Conservation (phyloP, 1,284 basidiomycete species). For the Tremellales sp. region DNA sequence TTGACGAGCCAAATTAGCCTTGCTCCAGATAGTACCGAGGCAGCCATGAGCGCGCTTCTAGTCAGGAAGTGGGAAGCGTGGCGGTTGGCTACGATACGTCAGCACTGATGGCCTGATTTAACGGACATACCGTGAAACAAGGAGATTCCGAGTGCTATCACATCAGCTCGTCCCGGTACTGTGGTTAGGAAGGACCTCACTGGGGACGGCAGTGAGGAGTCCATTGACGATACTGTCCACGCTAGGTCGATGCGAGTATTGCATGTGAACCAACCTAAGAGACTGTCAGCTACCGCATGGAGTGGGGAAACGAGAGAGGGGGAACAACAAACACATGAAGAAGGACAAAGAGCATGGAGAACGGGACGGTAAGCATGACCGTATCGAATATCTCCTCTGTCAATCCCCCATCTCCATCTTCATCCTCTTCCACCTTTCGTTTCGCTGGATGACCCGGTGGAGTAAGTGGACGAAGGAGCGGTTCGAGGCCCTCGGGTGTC, state of each 20-base stretch:
- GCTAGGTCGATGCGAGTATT: slow-evolving; percentile 32
- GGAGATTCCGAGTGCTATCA: slow-evolving; percentile 33
- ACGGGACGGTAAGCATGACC: slow-evolving; percentile 43
- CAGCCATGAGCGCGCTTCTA: slow-evolving; percentile 25
- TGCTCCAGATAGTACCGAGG: slow-evolving; percentile 30
- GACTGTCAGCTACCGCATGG: slow-evolving; percentile 33
- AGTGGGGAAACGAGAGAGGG: slow-evolving; percentile 9
- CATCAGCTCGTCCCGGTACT: background rate
- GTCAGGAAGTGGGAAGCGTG: slow-evolving; percentile 23
- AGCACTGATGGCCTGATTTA: too few species aligned
- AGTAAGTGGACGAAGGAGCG: background rate
- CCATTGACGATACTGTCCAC: slow-evolving; percentile 15
- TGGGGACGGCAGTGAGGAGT: slow-evolving; percentile 31
- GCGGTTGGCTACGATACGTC: slow-evolving; percentile 25
- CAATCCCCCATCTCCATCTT: background rate
- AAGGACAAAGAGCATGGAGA: slow-evolving; percentile 42
- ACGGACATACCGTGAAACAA: slow-evolving; percentile 37
- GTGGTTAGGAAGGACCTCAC: slow-evolving; percentile 14
- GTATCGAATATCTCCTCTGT: slow-evolving; percentile 45
- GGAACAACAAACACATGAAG: slow-evolving; percentile 40
- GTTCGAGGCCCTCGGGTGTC: background rate
- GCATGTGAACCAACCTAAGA: slow-evolving; percentile 33
- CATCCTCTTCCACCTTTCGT: background rate
- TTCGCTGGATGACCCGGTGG: background rate
- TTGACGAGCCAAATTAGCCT: slow-evolving; percentile 49